Conservation (phyloP, 2,329 filamentous ascomycete species). For the Calycina marina region DNA sequence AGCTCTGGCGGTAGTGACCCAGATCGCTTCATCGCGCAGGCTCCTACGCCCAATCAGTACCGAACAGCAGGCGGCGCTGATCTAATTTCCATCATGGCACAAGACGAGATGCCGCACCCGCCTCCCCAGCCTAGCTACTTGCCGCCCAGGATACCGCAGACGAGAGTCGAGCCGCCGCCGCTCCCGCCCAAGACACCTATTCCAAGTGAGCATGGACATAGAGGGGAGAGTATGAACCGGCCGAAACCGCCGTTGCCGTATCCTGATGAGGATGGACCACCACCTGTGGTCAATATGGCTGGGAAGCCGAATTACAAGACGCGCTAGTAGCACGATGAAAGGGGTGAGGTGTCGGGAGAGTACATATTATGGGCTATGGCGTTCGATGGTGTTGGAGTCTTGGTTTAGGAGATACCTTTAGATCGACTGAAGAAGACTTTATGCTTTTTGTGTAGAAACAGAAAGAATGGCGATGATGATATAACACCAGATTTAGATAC, state of each 20-base stretch:
- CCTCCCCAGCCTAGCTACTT: constrained; percentile 3
- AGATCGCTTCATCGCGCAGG: constrained; percentile 38
- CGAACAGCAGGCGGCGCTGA: constrained; percentile 44
- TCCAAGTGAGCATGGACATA: constrained; percentile 28
- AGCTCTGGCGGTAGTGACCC: constrained; percentile 14
- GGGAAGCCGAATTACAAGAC: constrained; percentile 48
- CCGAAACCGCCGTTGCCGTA: constrained; percentile 39
- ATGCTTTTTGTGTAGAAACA: too few relatives aligned
- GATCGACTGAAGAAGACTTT: too few relatives aligned
- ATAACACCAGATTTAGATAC: too few relatives aligned
- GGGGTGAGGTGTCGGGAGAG: not conserved
- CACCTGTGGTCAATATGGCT: constrained; percentile 72
- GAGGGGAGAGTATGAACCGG: too few relatives aligned
- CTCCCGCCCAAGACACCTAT: constrained; percentile 67
- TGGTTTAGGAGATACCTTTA: too few relatives aligned
- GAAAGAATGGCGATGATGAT: too few relatives aligned
- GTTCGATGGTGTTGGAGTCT: not conserved
- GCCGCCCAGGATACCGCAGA: constrained; percentile 3
- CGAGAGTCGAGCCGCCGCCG: constrained; percentile 45
- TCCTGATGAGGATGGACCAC: constrained; percentile 64
- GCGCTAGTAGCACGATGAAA: not conserved
- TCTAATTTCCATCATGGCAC: constrained; percentile 49
- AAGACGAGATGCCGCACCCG: constrained; percentile 46
- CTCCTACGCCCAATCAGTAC: constrained; percentile 45
- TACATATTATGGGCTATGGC: not conserved